phyloP scores from a whole-genome alignment of 75 land plant species.

The Larix kaempferi region DNA sequence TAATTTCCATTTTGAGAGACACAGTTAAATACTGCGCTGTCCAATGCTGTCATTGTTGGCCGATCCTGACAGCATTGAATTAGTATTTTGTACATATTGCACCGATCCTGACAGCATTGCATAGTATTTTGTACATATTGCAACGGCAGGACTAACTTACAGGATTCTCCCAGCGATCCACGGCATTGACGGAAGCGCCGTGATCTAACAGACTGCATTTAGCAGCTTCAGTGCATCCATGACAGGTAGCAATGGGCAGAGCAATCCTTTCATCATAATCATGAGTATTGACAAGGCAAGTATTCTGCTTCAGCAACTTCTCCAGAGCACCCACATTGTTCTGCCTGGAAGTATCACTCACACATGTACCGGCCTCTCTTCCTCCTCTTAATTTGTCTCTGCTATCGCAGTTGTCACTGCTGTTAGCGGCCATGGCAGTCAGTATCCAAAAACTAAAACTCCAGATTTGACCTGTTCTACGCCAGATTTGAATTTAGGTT shows the following conservation, averaged over 20 bases:
- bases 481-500: too few relatives aligned
- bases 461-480: too few relatives aligned
- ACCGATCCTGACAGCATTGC: too few relatives aligned
- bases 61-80: too few relatives aligned
- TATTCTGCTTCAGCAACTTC: conserved; percentile 67
- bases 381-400: conserved; percentile 22
- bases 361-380: too few relatives aligned
- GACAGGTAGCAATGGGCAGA: conserved; percentile 76
- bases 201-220: conserved; percentile 53
- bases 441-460: too few relatives aligned
- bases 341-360: conserved; percentile 74
- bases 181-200: conserved; percentile 75
- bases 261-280: conserved; percentile 79
- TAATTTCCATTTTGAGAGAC: too few relatives aligned
- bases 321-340: conserved; percentile 57
- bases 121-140: too few relatives aligned
- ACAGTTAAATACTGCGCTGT: too few relatives aligned
- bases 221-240: conserved; percentile 74
- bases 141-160: conserved; percentile 11
- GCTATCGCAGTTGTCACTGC: not conserved
- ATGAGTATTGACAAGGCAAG: conserved; percentile 37
- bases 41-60: too few relatives aligned
- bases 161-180: conserved; percentile 83
- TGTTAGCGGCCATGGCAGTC: not conserved
- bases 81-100: too few relatives aligned